Conservation (phyloP, 2,329 filamentous ascomycete species). For the Microdochium nivale region DNA sequence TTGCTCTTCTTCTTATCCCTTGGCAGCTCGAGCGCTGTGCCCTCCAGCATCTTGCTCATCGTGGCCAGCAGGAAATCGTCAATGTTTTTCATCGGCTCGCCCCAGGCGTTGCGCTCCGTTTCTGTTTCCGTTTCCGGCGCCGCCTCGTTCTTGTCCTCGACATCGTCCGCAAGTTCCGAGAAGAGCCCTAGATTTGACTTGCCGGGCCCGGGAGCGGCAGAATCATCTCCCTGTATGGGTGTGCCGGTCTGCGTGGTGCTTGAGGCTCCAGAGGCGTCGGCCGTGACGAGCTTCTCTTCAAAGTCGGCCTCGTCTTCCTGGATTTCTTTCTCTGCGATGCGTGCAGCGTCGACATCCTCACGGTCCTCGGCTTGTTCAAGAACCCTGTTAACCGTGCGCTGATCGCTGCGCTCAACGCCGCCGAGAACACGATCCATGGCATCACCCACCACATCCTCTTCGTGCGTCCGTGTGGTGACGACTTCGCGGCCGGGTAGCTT, state of each 20-base stretch:
- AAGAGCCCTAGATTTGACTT: constrained; percentile 28
- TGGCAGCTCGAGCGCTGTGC: constrained; percentile 52
- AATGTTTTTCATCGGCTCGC: constrained; percentile 48
- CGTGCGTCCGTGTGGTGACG: constrained; percentile 49
- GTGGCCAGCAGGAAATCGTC: constrained; percentile 68
- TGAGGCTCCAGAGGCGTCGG: constrained; percentile 36
- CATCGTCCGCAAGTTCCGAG: constrained; percentile 25
- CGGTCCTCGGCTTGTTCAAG: constrained; percentile 87
- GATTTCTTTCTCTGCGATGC: constrained; percentile 81
- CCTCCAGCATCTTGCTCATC: constrained; percentile 55
- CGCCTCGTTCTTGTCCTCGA: constrained; percentile 10
- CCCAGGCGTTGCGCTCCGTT: constrained; percentile 51
- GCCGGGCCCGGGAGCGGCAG: constrained; percentile 19
- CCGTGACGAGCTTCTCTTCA: constrained; percentile 49
- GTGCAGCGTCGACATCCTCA: constrained; percentile 84
- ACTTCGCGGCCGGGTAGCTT: constrained; percentile 64
- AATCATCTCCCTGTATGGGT: constrained; percentile 28
- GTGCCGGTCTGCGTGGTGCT: constrained; percentile 40
- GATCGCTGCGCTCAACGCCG: constrained; percentile 49
- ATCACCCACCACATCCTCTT: constrained; percentile 43
- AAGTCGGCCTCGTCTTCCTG: constrained; percentile 82
- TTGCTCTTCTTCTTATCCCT: constrained; percentile 57
- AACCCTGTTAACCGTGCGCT: constrained; percentile 56
- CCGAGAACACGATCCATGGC: constrained; percentile 81
- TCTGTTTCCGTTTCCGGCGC: constrained; percentile 28